A percentile compares a stretch with the other conserved stretches of the same genome.
phyloP scores from a whole-genome alignment of 371 early-diverging fungal species.

The Haplosporangium sp. region DNA sequence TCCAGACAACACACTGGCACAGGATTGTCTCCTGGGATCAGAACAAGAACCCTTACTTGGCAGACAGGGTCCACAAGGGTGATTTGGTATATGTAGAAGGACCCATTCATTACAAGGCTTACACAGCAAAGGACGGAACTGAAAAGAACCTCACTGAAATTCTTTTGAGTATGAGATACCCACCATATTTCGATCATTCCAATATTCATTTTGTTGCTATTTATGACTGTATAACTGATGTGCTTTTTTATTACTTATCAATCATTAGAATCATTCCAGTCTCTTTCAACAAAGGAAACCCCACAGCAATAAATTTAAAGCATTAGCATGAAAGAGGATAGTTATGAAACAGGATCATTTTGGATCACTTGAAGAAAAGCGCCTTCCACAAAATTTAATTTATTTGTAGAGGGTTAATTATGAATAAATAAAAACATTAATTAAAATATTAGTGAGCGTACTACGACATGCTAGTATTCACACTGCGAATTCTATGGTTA shows the following conservation, averaged over 20 bases:
- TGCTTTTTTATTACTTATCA: neutral
- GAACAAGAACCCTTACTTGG: conserved; percentile 58
- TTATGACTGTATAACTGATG: too few species aligned
- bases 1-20: conserved; percentile 74
- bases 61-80: conserved; percentile 66
- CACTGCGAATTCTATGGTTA: conserved; percentile 10
- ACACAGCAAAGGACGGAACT: conserved; percentile 71
- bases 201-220: too few species aligned
- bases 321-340: neutral
- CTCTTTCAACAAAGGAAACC: conserved; percentile 42
- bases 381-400: too few species aligned
- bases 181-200: neutral
- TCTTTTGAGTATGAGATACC: conserved; percentile 30
- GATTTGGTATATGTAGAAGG: conserved; percentile 76
- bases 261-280: conserved; percentile 31
- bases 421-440: too few species aligned
- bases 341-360: too few species aligned
- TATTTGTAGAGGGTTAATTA: too few species aligned
- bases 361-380: too few species aligned
- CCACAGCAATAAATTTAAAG: conserved; percentile 7
- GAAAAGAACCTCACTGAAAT: conserved; percentile 70
- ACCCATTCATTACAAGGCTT: conserved; percentile 66
- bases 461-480: neutral
- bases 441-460: too few species aligned
- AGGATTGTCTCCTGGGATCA: conserved; percentile 65